Conservation (phyloP, 176 grass and related monocot species). For the Paspalum vaginatum region DNA sequence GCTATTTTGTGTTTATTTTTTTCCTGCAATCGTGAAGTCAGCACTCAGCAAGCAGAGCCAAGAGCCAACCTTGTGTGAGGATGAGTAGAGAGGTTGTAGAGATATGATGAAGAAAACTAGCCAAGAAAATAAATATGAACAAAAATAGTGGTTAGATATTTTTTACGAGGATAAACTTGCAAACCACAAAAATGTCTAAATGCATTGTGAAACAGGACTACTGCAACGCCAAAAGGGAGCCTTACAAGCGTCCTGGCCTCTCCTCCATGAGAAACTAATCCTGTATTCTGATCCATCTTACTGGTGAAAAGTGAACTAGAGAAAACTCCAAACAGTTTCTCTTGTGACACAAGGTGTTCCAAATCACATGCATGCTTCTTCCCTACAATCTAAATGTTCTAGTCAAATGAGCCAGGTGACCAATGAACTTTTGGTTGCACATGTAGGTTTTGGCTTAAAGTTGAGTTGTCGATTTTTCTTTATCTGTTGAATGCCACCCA, state of each 20-base stretch:
- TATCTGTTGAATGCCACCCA: constrained; percentile 10
- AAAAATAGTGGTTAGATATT: no score
- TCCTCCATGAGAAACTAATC: neutral
- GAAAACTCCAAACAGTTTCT: neutral
- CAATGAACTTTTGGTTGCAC: constrained; percentile 14
- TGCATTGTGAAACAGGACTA: neutral
- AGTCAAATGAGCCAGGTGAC: constrained; percentile 9
- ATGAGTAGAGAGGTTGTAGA: neutral
- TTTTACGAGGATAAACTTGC: neutral
- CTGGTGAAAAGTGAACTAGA: neutral
- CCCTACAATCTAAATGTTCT: neutral
- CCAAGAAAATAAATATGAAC: no score
- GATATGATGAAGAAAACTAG: neutral
- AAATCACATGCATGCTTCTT: neutral
- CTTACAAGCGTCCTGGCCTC: neutral
- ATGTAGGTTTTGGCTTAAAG: constrained; percentile 30
- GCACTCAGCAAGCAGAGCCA: neutral
- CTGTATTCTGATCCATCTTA: neutral
- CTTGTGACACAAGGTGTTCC: constrained; percentile 6
- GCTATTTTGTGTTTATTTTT: neutral
- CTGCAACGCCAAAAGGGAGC: neutral
- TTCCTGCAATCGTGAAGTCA: constrained; percentile 2
- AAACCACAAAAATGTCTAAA: neutral
- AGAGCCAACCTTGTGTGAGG: neutral
- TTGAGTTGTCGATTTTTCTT: constrained; percentile 12